A percentile compares a stretch with the other conserved stretches of the same genome.
phyloP scores from a whole-genome alignment of 139 green algal genomes.

The Chlorella sp. region DNA sequence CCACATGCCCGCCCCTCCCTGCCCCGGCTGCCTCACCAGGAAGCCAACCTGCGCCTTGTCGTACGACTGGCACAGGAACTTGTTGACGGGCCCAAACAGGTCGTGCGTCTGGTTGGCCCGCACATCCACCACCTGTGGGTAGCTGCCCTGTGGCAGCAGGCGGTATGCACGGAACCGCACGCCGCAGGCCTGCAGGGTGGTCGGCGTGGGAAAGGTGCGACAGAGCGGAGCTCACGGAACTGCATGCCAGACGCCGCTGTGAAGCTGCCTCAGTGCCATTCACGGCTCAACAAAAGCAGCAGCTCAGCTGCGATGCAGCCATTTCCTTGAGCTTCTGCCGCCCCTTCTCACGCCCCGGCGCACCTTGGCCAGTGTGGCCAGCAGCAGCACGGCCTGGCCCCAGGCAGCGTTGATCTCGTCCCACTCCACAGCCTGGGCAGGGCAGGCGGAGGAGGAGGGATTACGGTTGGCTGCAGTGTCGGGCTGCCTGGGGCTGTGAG shows the following conservation, averaged over 20 bases:
- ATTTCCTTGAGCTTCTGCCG: neutral
- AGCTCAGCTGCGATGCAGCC: neutral
- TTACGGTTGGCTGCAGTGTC: no score
- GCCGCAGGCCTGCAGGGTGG: slow-evolving; percentile 56
- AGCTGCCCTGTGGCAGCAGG: slow-evolving; percentile 90
- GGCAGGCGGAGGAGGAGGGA: no score
- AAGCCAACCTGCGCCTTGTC: slow-evolving; percentile 74
- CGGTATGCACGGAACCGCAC: slow-evolving; percentile 61
- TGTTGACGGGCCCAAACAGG: slow-evolving; percentile 92
- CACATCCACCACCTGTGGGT: slow-evolving; percentile 83
- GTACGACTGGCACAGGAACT: slow-evolving; percentile 85
- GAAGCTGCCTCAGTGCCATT: neutral
- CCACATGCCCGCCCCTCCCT: no score
- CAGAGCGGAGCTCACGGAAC: no score
- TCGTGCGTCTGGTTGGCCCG: slow-evolving; percentile 63
- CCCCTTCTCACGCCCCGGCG: neutral
- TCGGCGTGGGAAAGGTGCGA: neutral
- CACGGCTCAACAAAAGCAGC: neutral
- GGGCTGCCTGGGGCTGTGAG: no score
- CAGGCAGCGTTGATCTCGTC: slow-evolving; percentile 98
- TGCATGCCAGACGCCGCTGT: no score
- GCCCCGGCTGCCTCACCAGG: neutral
- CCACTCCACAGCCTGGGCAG: slow-evolving; percentile 83
- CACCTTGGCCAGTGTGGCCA: slow-evolving; percentile 92
- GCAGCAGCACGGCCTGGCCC: slow-evolving; percentile 93